These are phyloP conservation scores for Drechmeria coniospora DNA, from an alignment of 2,329 filamentous ascomycete species.

Conservation along the genomic window DNA sequence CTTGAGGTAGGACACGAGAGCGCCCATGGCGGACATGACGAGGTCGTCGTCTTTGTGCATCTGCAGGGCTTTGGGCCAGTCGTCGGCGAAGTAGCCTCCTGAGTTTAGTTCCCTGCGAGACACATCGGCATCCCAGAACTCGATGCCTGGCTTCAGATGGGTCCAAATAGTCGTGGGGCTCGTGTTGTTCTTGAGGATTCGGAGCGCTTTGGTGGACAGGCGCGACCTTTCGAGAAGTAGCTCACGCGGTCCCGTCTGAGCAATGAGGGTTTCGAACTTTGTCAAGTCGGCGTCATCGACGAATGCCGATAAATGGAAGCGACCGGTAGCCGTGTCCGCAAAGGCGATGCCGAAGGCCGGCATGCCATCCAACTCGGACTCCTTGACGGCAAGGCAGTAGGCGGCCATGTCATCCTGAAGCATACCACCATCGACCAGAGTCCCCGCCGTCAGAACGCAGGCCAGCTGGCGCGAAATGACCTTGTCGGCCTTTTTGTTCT, in stretches of 20 bases:
- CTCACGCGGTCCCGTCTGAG: constrained; percentile 80
- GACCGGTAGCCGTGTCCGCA: constrained; percentile 87
- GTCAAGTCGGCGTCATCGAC: constrained; percentile 85
- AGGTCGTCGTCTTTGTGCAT: constrained; percentile 64
- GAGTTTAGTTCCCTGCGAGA: constrained; percentile 68
- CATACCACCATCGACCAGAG: constrained; percentile 90
- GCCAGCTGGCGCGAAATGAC: constrained; percentile 84
- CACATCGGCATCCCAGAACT: constrained; percentile 82
- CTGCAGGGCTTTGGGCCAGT: constrained; percentile 64
- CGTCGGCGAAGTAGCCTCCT: constrained; percentile 63
- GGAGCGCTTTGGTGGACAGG: constrained; percentile 74
- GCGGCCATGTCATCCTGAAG: constrained; percentile 95
- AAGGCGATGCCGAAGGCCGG: constrained; percentile 87
- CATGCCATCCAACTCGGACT: constrained; percentile 53
- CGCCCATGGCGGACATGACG: constrained; percentile 82
- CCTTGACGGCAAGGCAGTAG: constrained; percentile 91
- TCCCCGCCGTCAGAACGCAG: constrained; percentile 81
- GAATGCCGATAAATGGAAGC: constrained; percentile 88
- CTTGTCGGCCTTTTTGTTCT: constrained; percentile 67
- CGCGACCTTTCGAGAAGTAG: constrained; percentile 76
- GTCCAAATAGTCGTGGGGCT: constrained; percentile 92
- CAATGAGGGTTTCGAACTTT: constrained; percentile 92
- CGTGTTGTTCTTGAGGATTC: constrained; percentile 94
- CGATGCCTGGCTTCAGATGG: constrained; percentile 66
- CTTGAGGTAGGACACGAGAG: constrained; percentile 72